Conservation (phyloP, 2,329 filamentous ascomycete genomes). For the Helotiales sp. region DNA sequence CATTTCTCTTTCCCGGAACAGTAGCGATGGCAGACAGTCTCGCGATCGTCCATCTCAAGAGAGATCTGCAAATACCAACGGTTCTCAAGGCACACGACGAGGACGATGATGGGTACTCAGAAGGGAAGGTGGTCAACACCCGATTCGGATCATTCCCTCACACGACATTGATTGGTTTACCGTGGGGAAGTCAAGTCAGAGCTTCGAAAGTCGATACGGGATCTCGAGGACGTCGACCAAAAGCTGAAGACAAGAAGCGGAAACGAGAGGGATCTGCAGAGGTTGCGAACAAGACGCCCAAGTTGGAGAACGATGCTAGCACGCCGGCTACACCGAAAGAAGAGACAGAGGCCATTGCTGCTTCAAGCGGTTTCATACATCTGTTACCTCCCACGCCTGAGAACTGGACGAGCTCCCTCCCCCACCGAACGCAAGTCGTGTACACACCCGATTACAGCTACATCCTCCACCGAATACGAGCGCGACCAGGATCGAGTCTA, state of each 20-base stretch:
- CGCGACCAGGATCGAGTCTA: slow-evolving; percentile 71
- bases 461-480: slow-evolving; percentile 76
- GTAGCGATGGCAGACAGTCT: slow-evolving; percentile 68
- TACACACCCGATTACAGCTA: slow-evolving; percentile 90
- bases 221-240: slow-evolving; percentile 77
- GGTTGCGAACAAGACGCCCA: slow-evolving; percentile 24
- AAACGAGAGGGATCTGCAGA: slow-evolving; percentile 47
- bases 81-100: slow-evolving; percentile 67
- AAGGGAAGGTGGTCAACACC: slow-evolving; percentile 85
- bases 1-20: slow-evolving; percentile 76
- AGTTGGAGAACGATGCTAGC: slow-evolving; percentile 35
- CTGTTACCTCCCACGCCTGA: slow-evolving; percentile 80
- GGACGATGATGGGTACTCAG: slow-evolving; percentile 72
- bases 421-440: slow-evolving; percentile 84
- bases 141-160: slow-evolving; percentile 91
- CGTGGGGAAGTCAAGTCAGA: slow-evolving; percentile 91
- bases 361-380: slow-evolving; percentile 75
- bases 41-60: slow-evolving; percentile 85
- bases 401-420: slow-evolving; percentile 79
- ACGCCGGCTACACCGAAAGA: slow-evolving; percentile 42
- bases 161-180: slow-evolving; percentile 74
- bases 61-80: slow-evolving; percentile 81
- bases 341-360: slow-evolving; percentile 57
- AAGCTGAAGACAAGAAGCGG: slow-evolving; percentile 58
- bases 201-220: slow-evolving; percentile 91